These are phyloP conservation scores for Gnaphalium uliginosum DNA, from an alignment of 129 eudicot genomes.

Conservation along the genomic window DNA sequence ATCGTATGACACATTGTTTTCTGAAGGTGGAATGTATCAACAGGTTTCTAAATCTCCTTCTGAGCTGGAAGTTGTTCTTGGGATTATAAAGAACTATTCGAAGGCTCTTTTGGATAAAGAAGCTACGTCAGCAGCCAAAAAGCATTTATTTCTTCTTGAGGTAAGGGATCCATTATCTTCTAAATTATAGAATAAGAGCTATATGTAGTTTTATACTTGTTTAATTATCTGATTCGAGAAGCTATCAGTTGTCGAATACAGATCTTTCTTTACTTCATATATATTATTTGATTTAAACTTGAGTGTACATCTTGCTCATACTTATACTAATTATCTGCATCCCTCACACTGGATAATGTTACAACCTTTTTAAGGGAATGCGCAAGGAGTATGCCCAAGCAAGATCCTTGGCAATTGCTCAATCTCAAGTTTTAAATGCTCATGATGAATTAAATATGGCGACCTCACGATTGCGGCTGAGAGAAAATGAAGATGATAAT, in stretches of 20 bases:
- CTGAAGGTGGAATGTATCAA: constrained; percentile 17
- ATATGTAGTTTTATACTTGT: background rate
- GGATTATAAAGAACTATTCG: constrained; percentile 68
- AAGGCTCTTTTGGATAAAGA: constrained; percentile 63
- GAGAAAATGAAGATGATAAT: constrained; percentile 72
- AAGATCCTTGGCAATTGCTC: constrained; percentile 82
- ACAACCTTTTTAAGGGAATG: constrained; percentile 53
- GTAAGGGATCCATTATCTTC: constrained; percentile 39
- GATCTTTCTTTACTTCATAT: background rate
- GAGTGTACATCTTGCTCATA: background rate
- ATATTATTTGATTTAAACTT: constrained; percentile 1
- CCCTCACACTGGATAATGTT: background rate
- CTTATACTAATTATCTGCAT: background rate
- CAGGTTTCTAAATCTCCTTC: constrained; percentile 95
- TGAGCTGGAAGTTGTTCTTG: constrained; percentile 83
- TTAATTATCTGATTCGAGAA: background rate
- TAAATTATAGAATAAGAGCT: background rate
- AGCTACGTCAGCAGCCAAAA: constrained; percentile 57
- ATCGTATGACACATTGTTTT: constrained; percentile 12
- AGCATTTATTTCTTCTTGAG: constrained; percentile 79
- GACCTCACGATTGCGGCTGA: constrained; percentile 76
- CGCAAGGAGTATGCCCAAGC: constrained; percentile 91
- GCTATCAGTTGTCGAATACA: background rate
- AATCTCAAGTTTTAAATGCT: constrained; percentile 94
- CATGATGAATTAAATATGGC: constrained; percentile 98